A percentile compares a stretch with the other conserved stretches of the same genome.
phyloP scores from a whole-genome alignment of 75 land plant genomes.

The Cryptomeria japonica region DNA sequence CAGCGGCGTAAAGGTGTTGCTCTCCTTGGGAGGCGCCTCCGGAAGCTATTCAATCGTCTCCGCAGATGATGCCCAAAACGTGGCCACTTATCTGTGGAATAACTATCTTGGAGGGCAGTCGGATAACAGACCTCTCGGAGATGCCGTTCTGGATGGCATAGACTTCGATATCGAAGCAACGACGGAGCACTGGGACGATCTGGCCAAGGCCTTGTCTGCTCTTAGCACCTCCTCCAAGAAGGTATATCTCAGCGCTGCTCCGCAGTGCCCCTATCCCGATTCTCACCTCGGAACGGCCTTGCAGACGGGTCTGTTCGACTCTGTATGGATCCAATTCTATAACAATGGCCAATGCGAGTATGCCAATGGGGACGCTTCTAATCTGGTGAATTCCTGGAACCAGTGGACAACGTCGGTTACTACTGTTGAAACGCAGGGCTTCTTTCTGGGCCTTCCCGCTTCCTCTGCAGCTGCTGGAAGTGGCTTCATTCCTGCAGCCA shows the following conservation, averaged over 20 bases:
- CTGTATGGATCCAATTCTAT: conserved; percentile 56
- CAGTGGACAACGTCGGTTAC: conserved; percentile 21
- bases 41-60: conserved; percentile 40
- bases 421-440: not conserved
- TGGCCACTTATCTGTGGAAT: conserved; percentile 45
- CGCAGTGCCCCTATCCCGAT: conserved; percentile 49
- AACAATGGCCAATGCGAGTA: conserved; percentile 44
- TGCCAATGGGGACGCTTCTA: not conserved
- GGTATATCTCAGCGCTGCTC: conserved; percentile 37
- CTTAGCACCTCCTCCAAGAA: conserved; percentile 3
- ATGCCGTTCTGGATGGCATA: conserved; percentile 44
- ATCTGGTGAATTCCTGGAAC: conserved; percentile 26
- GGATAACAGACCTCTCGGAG: conserved; percentile 36
- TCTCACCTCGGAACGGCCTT: conserved; percentile 17
- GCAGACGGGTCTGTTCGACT: conserved; percentile 36
- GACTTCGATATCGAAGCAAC: conserved; percentile 55
- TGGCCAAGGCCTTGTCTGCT: conserved; percentile 14
- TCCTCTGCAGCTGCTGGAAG: conserved; percentile 31
- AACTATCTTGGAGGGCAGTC: conserved; percentile 43
- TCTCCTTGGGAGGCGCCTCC: conserved; percentile 43
- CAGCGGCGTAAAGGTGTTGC: conserved; percentile 39
- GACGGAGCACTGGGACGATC: conserved; percentile 19
- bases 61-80: conserved; percentile 27
- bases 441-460: conserved; percentile 46
- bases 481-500: conserved; percentile 27